phyloP scores from a whole-genome alignment of 1,284 basidiomycete genomes.

The Ceratobasidium sp. region DNA sequence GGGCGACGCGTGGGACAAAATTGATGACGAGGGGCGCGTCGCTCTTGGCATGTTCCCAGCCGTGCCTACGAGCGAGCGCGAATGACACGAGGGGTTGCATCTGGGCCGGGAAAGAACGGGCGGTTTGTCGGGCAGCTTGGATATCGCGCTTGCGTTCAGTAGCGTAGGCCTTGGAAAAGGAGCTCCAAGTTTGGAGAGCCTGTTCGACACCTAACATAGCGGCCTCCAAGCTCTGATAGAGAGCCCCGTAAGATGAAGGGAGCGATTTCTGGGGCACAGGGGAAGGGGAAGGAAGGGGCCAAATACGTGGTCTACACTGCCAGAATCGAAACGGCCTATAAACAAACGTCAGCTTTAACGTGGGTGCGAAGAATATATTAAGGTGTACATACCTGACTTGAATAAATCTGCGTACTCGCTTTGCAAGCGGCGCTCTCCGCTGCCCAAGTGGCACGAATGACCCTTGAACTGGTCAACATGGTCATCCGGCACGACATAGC shows the following conservation, averaged over 20 bases:
- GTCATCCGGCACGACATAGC: too few species aligned
- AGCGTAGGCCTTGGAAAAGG: neutral
- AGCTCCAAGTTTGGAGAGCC: neutral
- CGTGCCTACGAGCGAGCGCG: neutral
- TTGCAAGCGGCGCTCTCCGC: neutral
- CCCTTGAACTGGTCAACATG: neutral
- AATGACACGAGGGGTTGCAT: neutral
- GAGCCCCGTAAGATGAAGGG: neutral
- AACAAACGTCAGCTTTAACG: neutral
- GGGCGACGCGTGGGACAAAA: neutral
- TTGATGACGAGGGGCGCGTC: neutral
- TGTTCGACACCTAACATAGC: neutral
- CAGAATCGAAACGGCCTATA: neutral
- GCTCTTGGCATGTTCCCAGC: neutral
- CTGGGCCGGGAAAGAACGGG: neutral
- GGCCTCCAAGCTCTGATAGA: neutral
- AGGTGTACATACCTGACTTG: neutral
- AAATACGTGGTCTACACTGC: neutral
- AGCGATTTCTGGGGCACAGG: neutral
- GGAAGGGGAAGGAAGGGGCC: constrained; percentile 5
- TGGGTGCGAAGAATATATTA: neutral
- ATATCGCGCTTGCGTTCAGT: neutral
- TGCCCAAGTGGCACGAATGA: neutral
- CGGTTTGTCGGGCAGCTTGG: neutral
- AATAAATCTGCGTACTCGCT: neutral